phyloP scores from a whole-genome alignment of 2,329 filamentous ascomycete genomes.

The Ophiognomonia clavigignenti-juglandacearum region DNA sequence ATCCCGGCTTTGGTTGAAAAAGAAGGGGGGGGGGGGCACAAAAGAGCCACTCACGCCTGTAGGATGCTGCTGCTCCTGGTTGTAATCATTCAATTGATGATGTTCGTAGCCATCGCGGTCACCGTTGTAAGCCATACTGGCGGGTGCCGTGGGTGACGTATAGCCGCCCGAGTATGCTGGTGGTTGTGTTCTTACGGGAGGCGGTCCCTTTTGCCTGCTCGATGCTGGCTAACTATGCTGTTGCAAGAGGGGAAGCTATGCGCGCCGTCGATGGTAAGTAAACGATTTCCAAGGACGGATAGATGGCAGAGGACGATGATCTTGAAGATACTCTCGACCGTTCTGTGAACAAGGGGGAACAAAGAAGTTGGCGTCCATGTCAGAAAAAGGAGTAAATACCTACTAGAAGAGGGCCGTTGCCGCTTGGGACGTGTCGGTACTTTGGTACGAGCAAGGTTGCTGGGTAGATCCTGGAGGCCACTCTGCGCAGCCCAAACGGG shows the following conservation, averaged over 20 bases:
- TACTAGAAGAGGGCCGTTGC: no score
- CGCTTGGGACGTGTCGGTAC: no score
- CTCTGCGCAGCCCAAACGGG: background rate
- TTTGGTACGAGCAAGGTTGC: conserved; percentile 1
- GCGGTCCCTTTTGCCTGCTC: background rate
- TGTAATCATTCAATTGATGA: conserved; percentile 64
- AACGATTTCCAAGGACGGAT: no score
- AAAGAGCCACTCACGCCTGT: conserved; percentile 14
- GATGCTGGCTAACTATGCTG: background rate
- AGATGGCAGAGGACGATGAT: no score
- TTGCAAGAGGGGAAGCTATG: background rate
- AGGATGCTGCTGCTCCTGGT: conserved; percentile 33
- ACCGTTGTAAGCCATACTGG: conserved; percentile 61
- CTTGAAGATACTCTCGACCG: no score
- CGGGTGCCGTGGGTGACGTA: conserved; percentile 5
- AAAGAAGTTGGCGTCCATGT: background rate
- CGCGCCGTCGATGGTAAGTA: no score
- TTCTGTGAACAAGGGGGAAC: no score
- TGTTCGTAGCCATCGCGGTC: conserved; percentile 54
- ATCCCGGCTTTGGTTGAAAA: no score
- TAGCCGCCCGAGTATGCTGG: background rate
- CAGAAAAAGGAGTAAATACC: background rate
- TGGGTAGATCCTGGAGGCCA: background rate
- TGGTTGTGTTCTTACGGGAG: background rate
- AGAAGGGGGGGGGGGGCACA: conserved; percentile 17